Evolutionary conservation across 805 yeast genomes (phyloP).

Genomic region (Candida stauntonica): DNA sequence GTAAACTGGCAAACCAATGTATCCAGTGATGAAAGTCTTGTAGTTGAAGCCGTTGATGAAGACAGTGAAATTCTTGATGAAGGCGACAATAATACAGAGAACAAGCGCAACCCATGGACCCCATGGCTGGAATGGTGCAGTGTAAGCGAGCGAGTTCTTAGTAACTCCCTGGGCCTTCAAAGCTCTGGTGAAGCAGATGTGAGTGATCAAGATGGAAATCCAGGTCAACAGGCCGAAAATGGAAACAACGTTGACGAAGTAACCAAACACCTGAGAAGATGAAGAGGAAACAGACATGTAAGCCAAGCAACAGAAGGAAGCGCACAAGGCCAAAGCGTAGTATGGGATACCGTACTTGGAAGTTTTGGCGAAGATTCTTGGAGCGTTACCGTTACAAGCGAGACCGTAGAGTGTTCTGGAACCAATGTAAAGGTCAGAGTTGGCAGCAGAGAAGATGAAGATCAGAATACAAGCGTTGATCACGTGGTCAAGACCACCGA

Average conservation of each 20-base stretch:
- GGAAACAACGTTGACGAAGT: constrained; percentile 73
- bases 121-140: constrained; percentile 66
- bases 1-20: constrained; percentile 60
- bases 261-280: constrained; percentile 54
- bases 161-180: constrained; percentile 62
- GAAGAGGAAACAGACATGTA: constrained; percentile 62
- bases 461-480: constrained; percentile 74
- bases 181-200: constrained; percentile 61
- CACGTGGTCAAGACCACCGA: constrained; percentile 64
- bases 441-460: constrained; percentile 77
- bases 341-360: constrained; percentile 57
- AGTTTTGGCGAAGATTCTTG: constrained; percentile 58
- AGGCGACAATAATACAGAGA: constrained; percentile 49
- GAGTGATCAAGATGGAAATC: constrained; percentile 66
- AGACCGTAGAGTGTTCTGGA: constrained; percentile 72
- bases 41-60: constrained; percentile 61
- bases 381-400: constrained; percentile 72
- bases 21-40: constrained; percentile 70
- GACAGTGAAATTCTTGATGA: constrained; percentile 70
- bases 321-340: constrained; percentile 47
- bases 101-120: constrained; percentile 56
- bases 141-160: constrained; percentile 40
- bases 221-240: constrained; percentile 73
- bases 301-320: constrained; percentile 56
- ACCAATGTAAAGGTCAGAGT: constrained; percentile 73